Percentiles rank a stretch among this genome's conserved stretches.
These are phyloP conservation scores for Yamadazyma conglobata DNA, from an alignment of 1,139 yeast genomes.

Conservation along the genomic window DNA sequence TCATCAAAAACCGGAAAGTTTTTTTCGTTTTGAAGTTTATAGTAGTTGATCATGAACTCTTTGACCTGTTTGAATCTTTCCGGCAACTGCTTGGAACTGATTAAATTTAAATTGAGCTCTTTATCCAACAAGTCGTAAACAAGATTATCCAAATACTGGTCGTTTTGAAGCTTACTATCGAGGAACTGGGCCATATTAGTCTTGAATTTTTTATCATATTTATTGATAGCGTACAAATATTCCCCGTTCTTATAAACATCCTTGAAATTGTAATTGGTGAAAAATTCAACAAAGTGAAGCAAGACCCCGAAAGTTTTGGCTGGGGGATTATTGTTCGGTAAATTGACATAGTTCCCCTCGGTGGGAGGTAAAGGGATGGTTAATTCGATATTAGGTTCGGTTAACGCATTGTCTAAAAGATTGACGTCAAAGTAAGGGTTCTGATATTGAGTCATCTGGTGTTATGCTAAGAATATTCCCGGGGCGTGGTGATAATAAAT, in stretches of 20 bases:
- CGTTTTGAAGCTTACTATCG: conserved; percentile 29
- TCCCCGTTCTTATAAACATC: conserved; percentile 35
- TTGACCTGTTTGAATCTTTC: conserved; percentile 37
- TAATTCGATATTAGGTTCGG: conserved; percentile 30
- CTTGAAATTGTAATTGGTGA: conserved; percentile 27
- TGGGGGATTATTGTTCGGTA: conserved; percentile 28
- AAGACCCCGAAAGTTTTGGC: conserved; percentile 27
- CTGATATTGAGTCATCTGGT: too few relatives aligned
- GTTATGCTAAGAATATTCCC: too few relatives aligned
- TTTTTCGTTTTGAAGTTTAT: conserved; percentile 32
- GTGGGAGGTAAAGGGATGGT: conserved; percentile 43
- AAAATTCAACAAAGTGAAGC: conserved; percentile 29
- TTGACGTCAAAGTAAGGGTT: conserved; percentile 30
- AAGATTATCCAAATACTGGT: conserved; percentile 38
- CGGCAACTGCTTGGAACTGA: conserved; percentile 32
- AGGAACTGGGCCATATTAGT: conserved; percentile 28
- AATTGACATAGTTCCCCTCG: conserved; percentile 19
- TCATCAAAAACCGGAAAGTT: conserved; percentile 32
- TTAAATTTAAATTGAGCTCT: conserved; percentile 41
- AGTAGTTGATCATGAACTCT: conserved; percentile 37
- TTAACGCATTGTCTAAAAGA: conserved; percentile 34
- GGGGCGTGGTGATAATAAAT: too few relatives aligned
- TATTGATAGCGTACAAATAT: conserved; percentile 34
- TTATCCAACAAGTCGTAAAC: conserved; percentile 37
- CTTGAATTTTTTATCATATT: conserved; percentile 29